Evolutionary conservation across 805 yeast genomes (phyloP), one percentile per base, ranked within the genome.

Genomic region (Candida arabinofermentans): DNA sequence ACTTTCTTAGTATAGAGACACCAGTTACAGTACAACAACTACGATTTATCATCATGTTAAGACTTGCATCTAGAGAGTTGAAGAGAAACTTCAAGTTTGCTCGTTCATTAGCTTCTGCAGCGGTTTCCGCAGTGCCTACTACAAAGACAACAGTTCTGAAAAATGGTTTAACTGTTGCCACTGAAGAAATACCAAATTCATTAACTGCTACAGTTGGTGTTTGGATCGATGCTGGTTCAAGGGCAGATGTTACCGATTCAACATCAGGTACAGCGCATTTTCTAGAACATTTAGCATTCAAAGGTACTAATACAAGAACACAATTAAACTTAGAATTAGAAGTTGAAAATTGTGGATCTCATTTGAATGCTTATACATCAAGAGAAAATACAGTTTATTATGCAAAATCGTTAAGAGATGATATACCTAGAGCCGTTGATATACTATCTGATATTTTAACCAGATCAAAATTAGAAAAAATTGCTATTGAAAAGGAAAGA

Each of bases 141-240:
- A 78, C 87, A 24, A 67, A 73, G 58, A 85, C 89, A 8, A 78
- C 96, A 1, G 78, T 83, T 3, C 71, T 93, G 40, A 70, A 82
- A n/a, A 93, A 93, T 61, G 99, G 99, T 3, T 66, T 93, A 34
- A 91, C 97, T 0, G 96, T 91, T 30, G 99, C 98, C 41, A 77
- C 95, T 35, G 98, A 93, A 61, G 58, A 73, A 34, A 79, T 86
- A 60, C 98, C 98, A 9, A 82, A 85, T 48, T 82, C 95, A 7
- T 75, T 83, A 53, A 89, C 97, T 34, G 98, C 99, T 47, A 93
- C 99, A 2, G 96, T 93, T 12, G 99, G 98, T 2, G 91, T 93
- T 41, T 95, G 96, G 91, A 89, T 93, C 47, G 96, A 93, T 66
- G 96, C 99, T 31, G 99, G 99, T 2, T 90, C 97, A 3, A 75